phyloP scores from a whole-genome alignment of 768 basidiomycete genomes.

The Trametes coccinea region DNA sequence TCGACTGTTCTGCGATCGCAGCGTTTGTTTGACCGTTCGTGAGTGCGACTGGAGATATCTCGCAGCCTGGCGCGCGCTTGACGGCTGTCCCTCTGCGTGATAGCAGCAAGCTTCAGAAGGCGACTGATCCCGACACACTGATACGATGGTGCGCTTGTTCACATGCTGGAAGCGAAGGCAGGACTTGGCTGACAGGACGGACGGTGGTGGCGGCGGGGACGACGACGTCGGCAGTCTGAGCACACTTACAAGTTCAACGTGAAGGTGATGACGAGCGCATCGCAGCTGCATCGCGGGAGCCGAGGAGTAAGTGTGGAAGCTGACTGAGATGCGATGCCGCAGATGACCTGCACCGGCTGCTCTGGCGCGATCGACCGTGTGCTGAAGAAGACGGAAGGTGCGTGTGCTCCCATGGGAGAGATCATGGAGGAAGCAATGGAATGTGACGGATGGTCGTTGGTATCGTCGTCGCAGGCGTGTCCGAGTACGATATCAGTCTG shows the following conservation, averaged over 20 bases:
- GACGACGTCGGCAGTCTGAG: slow-evolving; percentile 26
- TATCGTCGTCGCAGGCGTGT: slow-evolving; percentile 45
- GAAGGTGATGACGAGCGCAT: slow-evolving; percentile 50
- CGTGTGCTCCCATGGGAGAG: neutral
- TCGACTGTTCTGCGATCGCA: neutral
- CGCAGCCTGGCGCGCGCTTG: neutral
- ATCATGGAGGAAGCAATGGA: neutral
- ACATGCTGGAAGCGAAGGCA: neutral
- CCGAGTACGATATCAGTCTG: slow-evolving; percentile 60
- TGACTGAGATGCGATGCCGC: slow-evolving; percentile 6
- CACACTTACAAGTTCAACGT: slow-evolving; percentile 78
- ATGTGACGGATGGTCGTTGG: neutral
- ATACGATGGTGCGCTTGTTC: slow-evolving; percentile 20
- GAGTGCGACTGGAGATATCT: neutral
- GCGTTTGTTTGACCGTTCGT: neutral
- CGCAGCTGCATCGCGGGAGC: neutral
- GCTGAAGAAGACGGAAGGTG: slow-evolving; percentile 61
- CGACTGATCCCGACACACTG: neutral
- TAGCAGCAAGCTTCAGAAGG: neutral
- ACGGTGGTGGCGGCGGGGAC: neutral
- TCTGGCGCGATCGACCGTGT: slow-evolving; percentile 80
- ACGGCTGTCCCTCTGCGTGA: neutral
- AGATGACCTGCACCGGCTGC: slow-evolving; percentile 91
- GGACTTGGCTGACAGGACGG: neutral
- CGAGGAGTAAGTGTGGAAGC: neutral